Base-by-base conservation (phyloP, 2,329 filamentous ascomycete genomes). In the Fusarium marasasianum region DNA sequence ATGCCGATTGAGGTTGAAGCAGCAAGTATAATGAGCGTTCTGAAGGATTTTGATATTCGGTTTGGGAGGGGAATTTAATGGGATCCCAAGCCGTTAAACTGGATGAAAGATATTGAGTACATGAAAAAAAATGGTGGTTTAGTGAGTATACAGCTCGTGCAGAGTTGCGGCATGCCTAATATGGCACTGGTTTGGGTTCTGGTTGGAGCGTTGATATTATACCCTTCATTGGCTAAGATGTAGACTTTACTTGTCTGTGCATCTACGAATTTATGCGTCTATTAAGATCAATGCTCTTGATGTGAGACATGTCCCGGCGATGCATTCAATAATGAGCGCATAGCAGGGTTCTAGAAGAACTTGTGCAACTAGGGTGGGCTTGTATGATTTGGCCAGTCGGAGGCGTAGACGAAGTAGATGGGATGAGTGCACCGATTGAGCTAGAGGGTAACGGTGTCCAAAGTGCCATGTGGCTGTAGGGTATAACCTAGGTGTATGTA, bases 1-100 rank as follows among this genome's bases (percentile, higher is more conserved):
- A 87, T 88, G 47, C 91, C 93, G 3, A 91, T 95, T 77, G 93
- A 95, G 80, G 92, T 95, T 22, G 93, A 95, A 82, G 92, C 93
- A 12, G 93, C 93, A 2, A 95, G 93, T 81, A 94, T 95, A 62
- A 95, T 95, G 93, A 92, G 92, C 47, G 93, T 95, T n/a, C 83
- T 95, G 68, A 93, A 93, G 81, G 91, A 93, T 72, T 95, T 95
- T 82, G 93, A 95, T 78, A 87, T 94, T 56, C 85, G 93, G 61
- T 95, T 95, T 80, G 91, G 91, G 44, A 78, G 82, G 43, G 81
- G 83, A 54, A 80, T 80, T 51, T 83, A 75, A 79, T 63, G 50
- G 56, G 72, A 75, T 72, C 33, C 66, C 66, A 76, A 71, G 40
- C 63, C 64, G 56, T 55, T 67, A 67, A 31, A 51, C 48, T 41